Percentiles rank a stretch among this genome's conserved stretches.
phyloP scores from a whole-genome alignment of 805 yeast genomes.

The Wickerhamiella azymoides region DNA sequence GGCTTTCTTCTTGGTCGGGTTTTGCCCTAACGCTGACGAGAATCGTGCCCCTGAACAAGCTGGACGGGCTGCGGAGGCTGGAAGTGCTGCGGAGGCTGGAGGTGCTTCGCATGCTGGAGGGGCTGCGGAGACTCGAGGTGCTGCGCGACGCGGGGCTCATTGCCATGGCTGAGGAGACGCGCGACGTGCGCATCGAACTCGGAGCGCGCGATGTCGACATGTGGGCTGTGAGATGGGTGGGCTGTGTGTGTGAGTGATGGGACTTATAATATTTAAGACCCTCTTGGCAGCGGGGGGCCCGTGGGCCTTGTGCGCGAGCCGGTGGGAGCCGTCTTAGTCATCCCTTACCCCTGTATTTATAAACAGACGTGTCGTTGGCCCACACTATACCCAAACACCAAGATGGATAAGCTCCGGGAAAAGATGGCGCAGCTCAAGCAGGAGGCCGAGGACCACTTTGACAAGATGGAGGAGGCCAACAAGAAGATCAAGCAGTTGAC shows the following conservation, averaged over 20 bases:
- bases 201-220: background rate
- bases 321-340: background rate
- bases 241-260: background rate
- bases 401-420: slow-evolving; percentile 24
- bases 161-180: too few species aligned
- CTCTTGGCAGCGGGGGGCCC: too few species aligned
- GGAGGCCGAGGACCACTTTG: slow-evolving; percentile 96
- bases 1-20: slow-evolving; percentile 30
- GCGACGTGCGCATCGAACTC: background rate
- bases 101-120: background rate
- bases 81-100: background rate
- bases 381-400: slow-evolving; percentile 39
- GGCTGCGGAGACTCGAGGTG: slow-evolving; percentile 5
- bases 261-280: too few species aligned
- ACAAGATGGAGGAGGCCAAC: slow-evolving; percentile 78
- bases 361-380: background rate
- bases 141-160: background rate
- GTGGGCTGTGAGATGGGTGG: background rate
- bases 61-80: background rate
- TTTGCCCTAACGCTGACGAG: slow-evolving; percentile 67
- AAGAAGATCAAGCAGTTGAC: slow-evolving; percentile 76
- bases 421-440: slow-evolving; percentile 47
- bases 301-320: too few species aligned
- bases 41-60: slow-evolving; percentile 50
- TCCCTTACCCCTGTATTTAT: background rate